These are phyloP conservation scores for Saksenaea vasiformis DNA, from an alignment of 371 early-diverging fungal species.

Conservation along the genomic window DNA sequence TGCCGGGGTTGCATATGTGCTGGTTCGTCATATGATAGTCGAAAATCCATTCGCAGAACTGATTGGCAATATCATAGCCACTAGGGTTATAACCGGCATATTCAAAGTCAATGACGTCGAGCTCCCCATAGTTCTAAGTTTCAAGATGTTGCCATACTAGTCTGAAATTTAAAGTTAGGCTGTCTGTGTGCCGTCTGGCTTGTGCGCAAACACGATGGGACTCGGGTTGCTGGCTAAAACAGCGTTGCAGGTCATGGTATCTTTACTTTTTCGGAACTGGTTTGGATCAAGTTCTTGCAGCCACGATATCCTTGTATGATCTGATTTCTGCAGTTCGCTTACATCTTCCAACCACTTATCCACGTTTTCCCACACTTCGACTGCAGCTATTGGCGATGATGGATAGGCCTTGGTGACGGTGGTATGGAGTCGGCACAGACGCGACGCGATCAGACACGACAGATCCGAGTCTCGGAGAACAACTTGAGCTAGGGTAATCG, in stretches of 20 bases:
- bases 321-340: conserved; percentile 10
- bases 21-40: conserved; percentile 69
- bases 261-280: conserved; percentile 35
- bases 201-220: conserved; percentile 83
- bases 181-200: conserved; percentile 12
- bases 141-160: conserved; percentile 41
- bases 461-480: conserved; percentile 68
- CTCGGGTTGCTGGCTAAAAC: conserved; percentile 38
- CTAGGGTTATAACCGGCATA: conserved; percentile 89
- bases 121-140: conserved; percentile 22
- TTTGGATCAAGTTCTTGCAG: conserved; percentile 44
- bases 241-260: conserved; percentile 49
- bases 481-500: conserved; percentile 65
- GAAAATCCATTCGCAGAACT: conserved; percentile 90
- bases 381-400: conserved; percentile 32
- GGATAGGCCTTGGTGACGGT: conserved; percentile 67
- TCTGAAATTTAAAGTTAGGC: conserved; percentile 5
- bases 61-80: conserved; percentile 86
- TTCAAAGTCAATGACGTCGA: conserved; percentile 72
- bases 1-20: conserved; percentile 50
- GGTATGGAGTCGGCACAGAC: conserved; percentile 75
- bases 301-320: conserved; percentile 17
- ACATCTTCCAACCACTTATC: conserved; percentile 63
- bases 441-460: conserved; percentile 75
- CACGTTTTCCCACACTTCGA: conserved; percentile 70